phyloP scores from a whole-genome alignment of 2,329 filamentous ascomycete species.

The Claviceps fusiformis region DNA sequence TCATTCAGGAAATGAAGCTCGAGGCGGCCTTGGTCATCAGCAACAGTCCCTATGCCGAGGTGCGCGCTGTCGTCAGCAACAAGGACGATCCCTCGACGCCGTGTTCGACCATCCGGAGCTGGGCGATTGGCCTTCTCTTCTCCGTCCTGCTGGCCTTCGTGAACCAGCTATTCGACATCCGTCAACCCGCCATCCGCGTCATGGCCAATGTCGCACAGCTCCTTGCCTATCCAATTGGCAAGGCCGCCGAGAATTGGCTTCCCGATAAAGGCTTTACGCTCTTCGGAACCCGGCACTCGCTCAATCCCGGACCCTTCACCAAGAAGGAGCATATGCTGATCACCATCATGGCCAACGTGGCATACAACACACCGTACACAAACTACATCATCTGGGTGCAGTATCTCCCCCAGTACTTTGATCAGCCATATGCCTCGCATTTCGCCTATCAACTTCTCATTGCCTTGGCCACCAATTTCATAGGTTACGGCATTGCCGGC shows the following conservation, averaged over 20 bases:
- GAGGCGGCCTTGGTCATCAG: slow-evolving; percentile 40
- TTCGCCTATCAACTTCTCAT: slow-evolving; percentile 43
- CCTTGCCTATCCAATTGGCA: slow-evolving; percentile 41
- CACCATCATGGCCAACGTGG: slow-evolving; percentile 48
- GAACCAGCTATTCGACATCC: slow-evolving; percentile 46
- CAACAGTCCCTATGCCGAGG: slow-evolving; percentile 44
- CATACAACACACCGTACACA: slow-evolving; percentile 38
- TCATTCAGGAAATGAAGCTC: slow-evolving; percentile 41
- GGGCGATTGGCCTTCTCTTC: slow-evolving; percentile 39
- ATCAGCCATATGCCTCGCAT: slow-evolving; percentile 37
- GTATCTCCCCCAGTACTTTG: slow-evolving; percentile 37
- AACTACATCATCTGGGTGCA: slow-evolving; percentile 43
- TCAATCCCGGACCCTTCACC: slow-evolving; percentile 44
- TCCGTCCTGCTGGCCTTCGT: slow-evolving; percentile 34
- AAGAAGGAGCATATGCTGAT: slow-evolving; percentile 50
- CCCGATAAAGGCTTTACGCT: slow-evolving; percentile 36
- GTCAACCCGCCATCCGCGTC: slow-evolving; percentile 40
- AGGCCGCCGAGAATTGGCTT: slow-evolving; percentile 33
- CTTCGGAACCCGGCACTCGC: slow-evolving; percentile 30
- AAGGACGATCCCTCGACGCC: slow-evolving; percentile 36
- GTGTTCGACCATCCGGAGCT: slow-evolving; percentile 40
- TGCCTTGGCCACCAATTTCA: slow-evolving; percentile 40
- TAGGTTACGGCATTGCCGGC: slow-evolving; percentile 48
- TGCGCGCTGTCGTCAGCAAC: slow-evolving; percentile 41
- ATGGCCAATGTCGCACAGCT: slow-evolving; percentile 43